phyloP scores from a whole-genome alignment of 768 basidiomycete species.

The Amanita muscaria region DNA sequence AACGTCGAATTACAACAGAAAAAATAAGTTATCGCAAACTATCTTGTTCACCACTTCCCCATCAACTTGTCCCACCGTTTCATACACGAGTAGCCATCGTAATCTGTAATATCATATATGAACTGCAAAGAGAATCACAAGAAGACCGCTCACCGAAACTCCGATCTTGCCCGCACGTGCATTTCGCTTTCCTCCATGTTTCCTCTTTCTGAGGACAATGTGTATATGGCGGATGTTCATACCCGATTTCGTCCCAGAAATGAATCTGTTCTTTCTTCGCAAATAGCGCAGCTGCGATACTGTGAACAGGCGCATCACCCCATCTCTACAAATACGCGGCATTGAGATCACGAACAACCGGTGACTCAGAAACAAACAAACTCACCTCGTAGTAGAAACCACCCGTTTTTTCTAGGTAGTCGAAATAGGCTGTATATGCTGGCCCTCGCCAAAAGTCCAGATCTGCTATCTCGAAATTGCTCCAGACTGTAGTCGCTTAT shows the following conservation, averaged over 20 bases:
- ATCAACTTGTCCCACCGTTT: constrained; percentile 39
- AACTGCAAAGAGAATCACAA: background rate
- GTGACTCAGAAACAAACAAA: constrained; percentile 20
- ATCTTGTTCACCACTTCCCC: constrained; percentile 3
- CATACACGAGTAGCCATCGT: constrained; percentile 51
- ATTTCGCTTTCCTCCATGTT: constrained; percentile 46
- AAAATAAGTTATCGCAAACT: too few relatives aligned
- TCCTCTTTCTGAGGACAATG: constrained; percentile 47
- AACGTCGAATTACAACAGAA: too few relatives aligned
- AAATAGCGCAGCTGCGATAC: constrained; percentile 57
- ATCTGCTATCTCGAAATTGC: constrained; percentile 65
- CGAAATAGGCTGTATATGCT: constrained; percentile 62
- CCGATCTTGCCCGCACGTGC: constrained; percentile 45
- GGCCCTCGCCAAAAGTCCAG: constrained; percentile 56
- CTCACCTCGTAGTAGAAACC: constrained; percentile 65
- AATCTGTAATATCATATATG: constrained; percentile 23
- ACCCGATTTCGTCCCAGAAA: constrained; percentile 73
- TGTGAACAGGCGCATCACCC: constrained; percentile 63
- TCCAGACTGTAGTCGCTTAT: constrained; percentile 37
- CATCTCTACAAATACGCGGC: constrained; percentile 35
- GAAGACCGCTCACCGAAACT: constrained; percentile 48
- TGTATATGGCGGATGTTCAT: constrained; percentile 67
- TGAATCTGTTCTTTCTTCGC: constrained; percentile 51
- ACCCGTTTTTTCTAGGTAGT: constrained; percentile 49
- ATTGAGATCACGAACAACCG: constrained; percentile 32